Evolutionary conservation across 768 basidiomycete species (phyloP), one percentile per base, ranked within the genome.

Genomic region (Cytidiella melzeri): DNA sequence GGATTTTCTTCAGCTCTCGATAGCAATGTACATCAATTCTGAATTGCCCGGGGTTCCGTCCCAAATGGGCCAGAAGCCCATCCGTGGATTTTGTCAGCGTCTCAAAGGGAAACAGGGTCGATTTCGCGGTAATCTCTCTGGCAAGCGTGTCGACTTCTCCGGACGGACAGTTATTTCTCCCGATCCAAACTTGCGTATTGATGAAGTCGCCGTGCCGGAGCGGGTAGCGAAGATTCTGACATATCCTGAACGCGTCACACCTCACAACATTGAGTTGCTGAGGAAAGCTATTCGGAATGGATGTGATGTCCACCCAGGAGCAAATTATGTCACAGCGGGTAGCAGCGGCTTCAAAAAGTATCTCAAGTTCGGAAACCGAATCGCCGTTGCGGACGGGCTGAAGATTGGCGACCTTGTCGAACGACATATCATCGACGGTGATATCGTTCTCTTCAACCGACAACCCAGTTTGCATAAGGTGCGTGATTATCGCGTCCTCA

Each of bases 101-200:
- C 72, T 99, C 43, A 99, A 99, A 70, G 96, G 96, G 30, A 99
- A 99, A 64, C 95, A 98, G 65, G 96, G 96, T 59, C 93, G 96
- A 41, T 98, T 99, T 70, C 80, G 96, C 64, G 96, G 96, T 19
- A 99, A 99, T 63, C 75, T 99, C 6, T 97, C 94, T 0, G 96
- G 96, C 54, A 99, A 99, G 67, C 92, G 96, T 66, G 96, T 99
- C 55, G 96, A 99, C 64, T 98, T 98, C 64, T 97, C 94, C 0
- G 95, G 84, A 4, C 87, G 96, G 58, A 99, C 96, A 5, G 96
- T 99, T 66, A 99, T 99, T 62, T 95, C 93, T 1, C 96, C 96
- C 1, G 96, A 99, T 67, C 96, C 96, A n/a, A 99, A 98, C 63
- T 71, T 99, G 55, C 84, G 92, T 44, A 96, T 99, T 61, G 96